A percentile compares a stretch with the other conserved stretches of the same genome.
Evolutionary conservation across 306 rosid genomes (phyloP).

Genomic region (Prunus mira): DNA sequence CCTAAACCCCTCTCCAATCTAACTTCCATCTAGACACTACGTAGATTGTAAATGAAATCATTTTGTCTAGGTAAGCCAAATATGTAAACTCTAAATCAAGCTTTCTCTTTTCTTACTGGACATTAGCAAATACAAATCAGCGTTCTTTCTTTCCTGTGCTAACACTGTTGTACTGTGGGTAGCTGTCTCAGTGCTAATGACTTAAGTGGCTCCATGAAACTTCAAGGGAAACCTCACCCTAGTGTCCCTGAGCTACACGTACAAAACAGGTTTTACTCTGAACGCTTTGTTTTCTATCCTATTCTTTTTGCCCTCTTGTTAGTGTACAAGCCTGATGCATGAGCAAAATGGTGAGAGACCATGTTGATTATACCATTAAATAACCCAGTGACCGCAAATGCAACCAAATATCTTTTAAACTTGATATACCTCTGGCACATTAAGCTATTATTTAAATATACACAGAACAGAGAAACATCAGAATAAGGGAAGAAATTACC

Average conservation of each 20-base stretch:
- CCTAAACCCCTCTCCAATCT: not conserved
- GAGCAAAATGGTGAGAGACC: no score
- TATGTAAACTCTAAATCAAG: not conserved
- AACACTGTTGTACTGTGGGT: not conserved
- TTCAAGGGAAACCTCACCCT: no score
- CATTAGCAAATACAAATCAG: not conserved
- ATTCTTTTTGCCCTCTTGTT: not conserved
- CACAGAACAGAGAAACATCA: not conserved
- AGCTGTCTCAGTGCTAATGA: not conserved
- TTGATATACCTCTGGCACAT: not conserved
- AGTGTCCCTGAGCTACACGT: no score
- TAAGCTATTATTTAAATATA: not conserved
- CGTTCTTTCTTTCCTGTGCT: not conserved
- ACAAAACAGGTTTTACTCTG: no score
- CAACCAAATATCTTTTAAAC: not conserved
- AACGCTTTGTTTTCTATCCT: no score
- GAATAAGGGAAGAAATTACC: slow-evolving; percentile 33
- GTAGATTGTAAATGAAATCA: not conserved
- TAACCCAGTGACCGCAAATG: not conserved
- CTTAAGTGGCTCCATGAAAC: not conserved
- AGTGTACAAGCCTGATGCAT: not conserved
- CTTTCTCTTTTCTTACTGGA: not conserved
- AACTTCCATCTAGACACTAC: not conserved
- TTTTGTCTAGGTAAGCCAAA: not conserved
- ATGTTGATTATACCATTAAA: not conserved